These are phyloP conservation scores for Hemerocallis citrina DNA, from an alignment of 106 monocot genomes.

Conservation along the genomic window DNA sequence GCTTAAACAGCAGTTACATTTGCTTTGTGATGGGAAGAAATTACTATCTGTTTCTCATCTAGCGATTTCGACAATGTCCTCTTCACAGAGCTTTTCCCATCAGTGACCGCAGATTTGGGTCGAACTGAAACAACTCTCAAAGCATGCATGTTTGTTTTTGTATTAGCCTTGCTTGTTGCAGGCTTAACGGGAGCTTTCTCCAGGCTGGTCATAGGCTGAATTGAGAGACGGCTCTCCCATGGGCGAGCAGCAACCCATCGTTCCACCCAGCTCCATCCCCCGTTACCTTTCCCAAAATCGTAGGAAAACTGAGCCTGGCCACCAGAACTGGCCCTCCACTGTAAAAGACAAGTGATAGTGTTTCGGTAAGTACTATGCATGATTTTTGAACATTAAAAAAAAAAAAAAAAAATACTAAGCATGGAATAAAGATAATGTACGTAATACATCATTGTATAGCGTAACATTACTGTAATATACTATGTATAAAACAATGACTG, in stretches of 20 bases:
- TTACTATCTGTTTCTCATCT: constrained; percentile 10
- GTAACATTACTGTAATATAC: too few species aligned
- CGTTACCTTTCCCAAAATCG: constrained; percentile 48
- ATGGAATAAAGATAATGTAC: too few species aligned
- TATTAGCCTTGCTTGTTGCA: constrained; percentile 15
- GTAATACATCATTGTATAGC: too few species aligned
- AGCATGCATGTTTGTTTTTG: constrained; percentile 11
- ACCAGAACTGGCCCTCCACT: constrained; percentile 77
- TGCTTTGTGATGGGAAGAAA: background rate
- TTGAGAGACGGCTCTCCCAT: constrained; percentile 49
- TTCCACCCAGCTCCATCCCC: constrained; percentile 95
- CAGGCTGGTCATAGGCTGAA: constrained; percentile 14
- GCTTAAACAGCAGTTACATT: constrained; percentile 4
- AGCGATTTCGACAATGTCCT: constrained; percentile 17
- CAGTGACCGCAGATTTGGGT: constrained; percentile 9
- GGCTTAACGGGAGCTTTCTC: constrained; percentile 31
- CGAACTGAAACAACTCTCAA: constrained; percentile 1
- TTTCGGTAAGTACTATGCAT: too few species aligned
- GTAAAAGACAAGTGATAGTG: background rate
- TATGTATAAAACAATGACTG: too few species aligned
- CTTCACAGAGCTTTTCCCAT: constrained; percentile 24
- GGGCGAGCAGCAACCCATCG: constrained; percentile 83
- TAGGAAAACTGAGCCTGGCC: constrained; percentile 40
- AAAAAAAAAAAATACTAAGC: too few species aligned
- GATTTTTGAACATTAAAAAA: too few species aligned